Conservation (phyloP, 2,329 filamentous ascomycete species). For the Exophiala calicioides region DNA sequence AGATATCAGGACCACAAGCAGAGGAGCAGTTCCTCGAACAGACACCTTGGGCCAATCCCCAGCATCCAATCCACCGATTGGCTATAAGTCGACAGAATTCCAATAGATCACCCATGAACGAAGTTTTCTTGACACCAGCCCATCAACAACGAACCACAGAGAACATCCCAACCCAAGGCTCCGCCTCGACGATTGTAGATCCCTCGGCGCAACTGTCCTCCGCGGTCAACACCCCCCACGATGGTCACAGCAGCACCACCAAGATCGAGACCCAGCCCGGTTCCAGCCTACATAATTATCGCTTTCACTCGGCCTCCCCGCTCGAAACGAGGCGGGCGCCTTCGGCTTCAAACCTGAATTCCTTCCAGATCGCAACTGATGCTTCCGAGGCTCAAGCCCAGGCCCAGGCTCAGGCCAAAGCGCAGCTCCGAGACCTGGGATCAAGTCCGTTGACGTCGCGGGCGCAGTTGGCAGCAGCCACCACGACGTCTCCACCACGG, state of each 20-base stretch:
- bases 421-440: slow-evolving; percentile 14
- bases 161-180: slow-evolving; percentile 45
- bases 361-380: slow-evolving; percentile 24
- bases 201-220: slow-evolving; percentile 45
- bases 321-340: slow-evolving; percentile 27
- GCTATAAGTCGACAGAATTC: slow-evolving; percentile 37
- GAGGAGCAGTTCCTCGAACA: slow-evolving; percentile 86
- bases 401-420: slow-evolving; percentile 17
- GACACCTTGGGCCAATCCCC: slow-evolving; percentile 89
- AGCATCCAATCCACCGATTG: slow-evolving; percentile 68
- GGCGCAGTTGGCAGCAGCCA: slow-evolving; percentile 11
- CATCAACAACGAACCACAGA: slow-evolving; percentile 48
- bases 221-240: slow-evolving; percentile 46
- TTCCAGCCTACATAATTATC: slow-evolving; percentile 19
- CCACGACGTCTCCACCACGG: slow-evolving; percentile 14
- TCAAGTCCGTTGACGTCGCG: slow-evolving; percentile 25
- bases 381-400: slow-evolving; percentile 2
- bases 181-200: slow-evolving; percentile 50
- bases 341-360: too few species aligned
- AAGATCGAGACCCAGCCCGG: slow-evolving; percentile 26
- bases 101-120: slow-evolving; percentile 36
- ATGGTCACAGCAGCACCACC: slow-evolving; percentile 41
- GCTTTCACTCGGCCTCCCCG: slow-evolving; percentile 24
- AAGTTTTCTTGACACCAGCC: slow-evolving; percentile 45
- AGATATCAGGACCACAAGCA: slow-evolving; percentile 42